Base-by-base conservation (phyloP, 2,329 filamentous ascomycete genomes). In the Talaromyces sp. region DNA sequence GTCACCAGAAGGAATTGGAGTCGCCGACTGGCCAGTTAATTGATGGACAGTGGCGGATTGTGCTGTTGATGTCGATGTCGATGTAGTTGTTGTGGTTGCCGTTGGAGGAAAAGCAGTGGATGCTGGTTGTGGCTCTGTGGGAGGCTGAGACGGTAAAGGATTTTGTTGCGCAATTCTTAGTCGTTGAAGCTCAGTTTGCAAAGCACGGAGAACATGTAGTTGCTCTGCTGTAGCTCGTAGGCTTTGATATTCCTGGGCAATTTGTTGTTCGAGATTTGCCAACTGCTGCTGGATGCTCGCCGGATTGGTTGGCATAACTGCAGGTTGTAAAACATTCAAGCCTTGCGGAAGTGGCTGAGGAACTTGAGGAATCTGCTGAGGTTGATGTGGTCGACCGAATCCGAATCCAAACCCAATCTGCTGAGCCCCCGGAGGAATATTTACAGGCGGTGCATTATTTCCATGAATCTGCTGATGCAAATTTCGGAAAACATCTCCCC, bases 161-260 rank as follows among this genome's bases (percentile, higher is more conserved):
- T 71, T 73, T 27, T 70, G 69, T 64, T 85, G 83, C 45, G 79
- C 68, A 67, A 81, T 82, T 27, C 89, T 87, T 63, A 93, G 80
- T 67, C 89, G 85, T 38, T 85, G 81, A 59, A 95, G 76, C 74
- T 95, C 91, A 22, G 80, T 78, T 67, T 91, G 85, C 67, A 95
- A 81, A 17, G 87, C 79, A 61, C 89, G 85, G n/a, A 93, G 80
- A n/a, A 86, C 79, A 58, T 87, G 84, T 4, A 93, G 74, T 73
- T 95, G 90, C 38, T 89, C 85, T 60, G 90, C 85, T 17, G 87
- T 86, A 38, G 85, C 73, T 54, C 88, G 85, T 19, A 94, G 79
- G 49, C 79, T 80, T 56, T 85, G 82, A 38, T 91, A 83, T 72
- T 93, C 90, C 64, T 87, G 85, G 69, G 88, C 82, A 27, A 95